These are phyloP conservation scores for Asclepias syriaca DNA, from an alignment of 257 asterid species.

Conservation along the genomic window DNA sequence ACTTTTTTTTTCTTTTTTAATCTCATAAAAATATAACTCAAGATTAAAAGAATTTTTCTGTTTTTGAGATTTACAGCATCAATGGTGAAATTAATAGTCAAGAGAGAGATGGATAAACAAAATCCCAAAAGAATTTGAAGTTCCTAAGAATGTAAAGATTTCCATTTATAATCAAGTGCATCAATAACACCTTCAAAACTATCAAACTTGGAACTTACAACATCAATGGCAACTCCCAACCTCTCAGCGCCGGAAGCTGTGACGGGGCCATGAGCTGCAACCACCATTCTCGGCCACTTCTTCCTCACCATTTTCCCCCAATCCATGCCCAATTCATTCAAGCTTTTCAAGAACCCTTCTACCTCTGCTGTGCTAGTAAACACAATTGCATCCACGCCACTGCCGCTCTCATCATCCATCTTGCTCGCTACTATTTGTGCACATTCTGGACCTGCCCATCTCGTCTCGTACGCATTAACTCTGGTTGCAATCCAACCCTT, in stretches of 20 bases:
- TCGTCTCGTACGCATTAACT: conserved; percentile 60
- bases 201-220: conserved; percentile 61
- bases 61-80: too few species aligned
- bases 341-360: conserved; percentile 76
- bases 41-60: neutral
- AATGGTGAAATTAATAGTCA: neutral
- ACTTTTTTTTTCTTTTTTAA: too few species aligned
- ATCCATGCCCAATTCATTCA: conserved; percentile 52
- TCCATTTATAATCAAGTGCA: conserved; percentile 48
- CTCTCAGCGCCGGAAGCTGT: conserved; percentile 80
- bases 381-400: conserved; percentile 70
- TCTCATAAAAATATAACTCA: neutral
- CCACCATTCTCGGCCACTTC: conserved; percentile 67
- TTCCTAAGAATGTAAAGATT: conserved; percentile 15
- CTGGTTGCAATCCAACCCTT: conserved; percentile 57
- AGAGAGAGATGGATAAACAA: neutral
- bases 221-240: conserved; percentile 60
- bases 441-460: conserved; percentile 49
- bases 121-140: neutral
- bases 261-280: conserved; percentile 87
- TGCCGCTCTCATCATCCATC: conserved; percentile 35
- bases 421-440: conserved; percentile 37
- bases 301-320: conserved; percentile 56
- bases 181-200: conserved; percentile 69
- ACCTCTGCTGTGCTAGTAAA: conserved; percentile 83